Conservation (phyloP, 495 filamentous ascomycete genomes). For the Penicillium fimorum region DNA sequence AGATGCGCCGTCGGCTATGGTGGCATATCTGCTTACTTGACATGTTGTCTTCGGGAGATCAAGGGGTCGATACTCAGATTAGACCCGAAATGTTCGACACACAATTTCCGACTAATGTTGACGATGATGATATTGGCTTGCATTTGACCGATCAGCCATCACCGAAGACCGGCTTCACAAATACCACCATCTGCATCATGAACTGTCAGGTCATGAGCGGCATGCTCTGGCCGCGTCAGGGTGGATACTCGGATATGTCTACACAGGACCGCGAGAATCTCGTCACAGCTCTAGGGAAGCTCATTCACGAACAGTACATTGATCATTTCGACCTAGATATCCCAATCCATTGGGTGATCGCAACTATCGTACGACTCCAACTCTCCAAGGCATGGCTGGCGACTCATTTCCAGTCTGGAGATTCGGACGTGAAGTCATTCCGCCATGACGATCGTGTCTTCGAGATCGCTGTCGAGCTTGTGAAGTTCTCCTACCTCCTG, state of each 20-base stretch:
- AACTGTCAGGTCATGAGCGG: constrained; percentile 52
- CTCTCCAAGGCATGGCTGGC: constrained; percentile 64
- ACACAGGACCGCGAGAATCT: background rate
- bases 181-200: constrained; percentile 72
- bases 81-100: constrained; percentile 64
- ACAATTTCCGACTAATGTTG: constrained; percentile 60
- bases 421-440: constrained; percentile 9
- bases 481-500: constrained; percentile 64
- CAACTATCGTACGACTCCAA: constrained; percentile 61
- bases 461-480: constrained; percentile 48
- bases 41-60: constrained; percentile 68
- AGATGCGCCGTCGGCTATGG: constrained; percentile 76
- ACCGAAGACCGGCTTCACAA: constrained; percentile 56
- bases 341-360: constrained; percentile 67
- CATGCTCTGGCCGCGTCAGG: constrained; percentile 13
- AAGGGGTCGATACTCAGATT: constrained; percentile 69
- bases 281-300: constrained; percentile 10
- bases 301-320: constrained; percentile 62
- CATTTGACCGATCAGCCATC: constrained; percentile 52
- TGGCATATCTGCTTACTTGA: constrained; percentile 76
- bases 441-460: constrained; percentile 60
- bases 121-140: constrained; percentile 64
- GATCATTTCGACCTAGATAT: constrained; percentile 53
- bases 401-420: constrained; percentile 45
- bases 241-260: background rate